These are phyloP conservation scores for Panellus pusillus DNA, from an alignment of 768 basidiomycete genomes.

Conservation along the genomic window DNA sequence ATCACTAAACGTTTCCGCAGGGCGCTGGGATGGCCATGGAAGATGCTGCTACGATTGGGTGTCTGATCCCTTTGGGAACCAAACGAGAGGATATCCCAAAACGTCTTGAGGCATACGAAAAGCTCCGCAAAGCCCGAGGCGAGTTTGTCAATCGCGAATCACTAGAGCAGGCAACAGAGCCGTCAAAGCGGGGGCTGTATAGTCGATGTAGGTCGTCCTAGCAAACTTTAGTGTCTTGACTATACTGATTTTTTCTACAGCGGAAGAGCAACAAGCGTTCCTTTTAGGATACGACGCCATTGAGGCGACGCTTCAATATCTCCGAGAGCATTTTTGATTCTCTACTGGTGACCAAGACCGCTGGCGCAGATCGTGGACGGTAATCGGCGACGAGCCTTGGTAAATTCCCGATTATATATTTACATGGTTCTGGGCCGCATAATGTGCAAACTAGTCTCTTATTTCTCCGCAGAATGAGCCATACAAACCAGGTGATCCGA, in stretches of 20 bases:
- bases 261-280: constrained; percentile 7
- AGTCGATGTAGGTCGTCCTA: neutral
- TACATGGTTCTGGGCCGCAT: no score
- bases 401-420: no score
- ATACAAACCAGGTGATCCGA: no score
- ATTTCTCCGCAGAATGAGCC: no score
- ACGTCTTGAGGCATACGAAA: constrained; percentile 12
- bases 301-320: constrained; percentile 9
- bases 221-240: neutral
- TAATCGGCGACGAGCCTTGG: no score
- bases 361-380: no score
- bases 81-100: constrained; percentile 5
- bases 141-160: constrained; percentile 18
- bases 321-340: neutral
- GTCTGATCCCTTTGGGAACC: constrained; percentile 9
- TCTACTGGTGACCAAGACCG: no score
- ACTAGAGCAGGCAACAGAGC: constrained; percentile 10
- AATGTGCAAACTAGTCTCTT: no score
- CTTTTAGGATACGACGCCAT: constrained; percentile 8
- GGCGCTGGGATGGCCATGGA: constrained; percentile 30
- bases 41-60: constrained; percentile 15
- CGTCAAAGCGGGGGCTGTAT: constrained; percentile 9
- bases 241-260: neutral
- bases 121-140: constrained; percentile 6
- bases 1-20: no score